Evolutionary conservation across 2,329 filamentous ascomycete genomes (phyloP).

Genomic region (Chaetomiaceae sp.): DNA sequence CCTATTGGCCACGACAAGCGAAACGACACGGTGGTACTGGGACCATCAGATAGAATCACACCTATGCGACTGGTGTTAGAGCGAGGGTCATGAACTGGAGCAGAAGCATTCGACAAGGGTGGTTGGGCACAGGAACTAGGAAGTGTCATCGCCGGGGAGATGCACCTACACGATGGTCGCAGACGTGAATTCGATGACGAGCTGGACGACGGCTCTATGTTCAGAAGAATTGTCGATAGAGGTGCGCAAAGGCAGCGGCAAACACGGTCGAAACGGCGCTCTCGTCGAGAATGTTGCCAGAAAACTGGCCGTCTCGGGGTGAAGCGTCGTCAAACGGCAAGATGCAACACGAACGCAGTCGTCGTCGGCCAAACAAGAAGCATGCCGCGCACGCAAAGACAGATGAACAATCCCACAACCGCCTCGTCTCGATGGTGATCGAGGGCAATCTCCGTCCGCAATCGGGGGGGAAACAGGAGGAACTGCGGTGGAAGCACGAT

Average conservation of each 20-base stretch:
- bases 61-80: too few relatives aligned
- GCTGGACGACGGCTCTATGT: too few relatives aligned
- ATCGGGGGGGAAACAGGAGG: background rate
- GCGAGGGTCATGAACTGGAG: too few relatives aligned
- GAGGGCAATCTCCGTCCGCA: background rate
- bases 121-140: too few relatives aligned
- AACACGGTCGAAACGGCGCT: background rate
- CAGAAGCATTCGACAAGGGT: background rate
- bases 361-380: too few relatives aligned
- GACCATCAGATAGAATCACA: too few relatives aligned
- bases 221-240: too few relatives aligned
- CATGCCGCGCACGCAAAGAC: background rate
- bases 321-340: background rate
- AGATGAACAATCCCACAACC: background rate
- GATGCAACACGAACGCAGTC: background rate
- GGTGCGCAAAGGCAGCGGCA: background rate
- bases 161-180: slow-evolving; percentile 7
- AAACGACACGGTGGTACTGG: too few relatives aligned
- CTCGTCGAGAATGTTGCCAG: background rate
- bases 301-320: background rate
- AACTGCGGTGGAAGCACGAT: background rate
- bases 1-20: background rate
- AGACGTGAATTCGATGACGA: too few relatives aligned
- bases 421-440: background rate
- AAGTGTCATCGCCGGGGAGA: background rate